phyloP scores from a whole-genome alignment of 345 rosid species.

The Citrus cavaleriei region DNA sequence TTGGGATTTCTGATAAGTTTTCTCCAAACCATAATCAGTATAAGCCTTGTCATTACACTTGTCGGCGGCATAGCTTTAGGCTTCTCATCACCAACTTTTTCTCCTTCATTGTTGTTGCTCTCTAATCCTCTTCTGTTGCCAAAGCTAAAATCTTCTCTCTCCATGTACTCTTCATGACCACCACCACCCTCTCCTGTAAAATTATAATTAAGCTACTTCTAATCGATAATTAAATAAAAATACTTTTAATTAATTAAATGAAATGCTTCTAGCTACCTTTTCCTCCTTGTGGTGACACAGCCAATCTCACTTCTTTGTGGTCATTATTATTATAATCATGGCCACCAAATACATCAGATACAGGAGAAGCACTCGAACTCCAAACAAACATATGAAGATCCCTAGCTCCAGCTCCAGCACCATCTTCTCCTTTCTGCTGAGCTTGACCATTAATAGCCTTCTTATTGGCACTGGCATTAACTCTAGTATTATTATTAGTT shows the following conservation, averaged over 20 bases:
- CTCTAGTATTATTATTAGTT: conserved; percentile 29
- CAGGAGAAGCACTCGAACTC: conserved; percentile 97
- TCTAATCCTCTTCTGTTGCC: conserved; percentile 61
- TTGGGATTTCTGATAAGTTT: conserved; percentile 98
- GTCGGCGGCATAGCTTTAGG: conserved; percentile 88
- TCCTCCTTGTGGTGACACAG: conserved; percentile 84
- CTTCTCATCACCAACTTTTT: conserved; percentile 46
- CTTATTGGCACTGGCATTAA: conserved; percentile 33
- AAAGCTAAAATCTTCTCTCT: conserved; percentile 81
- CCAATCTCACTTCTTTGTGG: conserved; percentile 64
- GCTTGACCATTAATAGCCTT: conserved; percentile 38
- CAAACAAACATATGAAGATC: conserved; percentile 98
- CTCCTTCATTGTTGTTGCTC: conserved; percentile 43
- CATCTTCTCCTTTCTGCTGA: conserved; percentile 36
- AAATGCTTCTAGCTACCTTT: conserved; percentile 35
- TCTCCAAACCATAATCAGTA: conserved; percentile 98
- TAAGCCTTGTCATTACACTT: conserved; percentile 97
- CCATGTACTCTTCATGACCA: conserved; percentile 48
- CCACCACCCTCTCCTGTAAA: conserved; percentile 36
- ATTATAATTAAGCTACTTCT: not conserved
- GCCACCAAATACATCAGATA: conserved; percentile 81
- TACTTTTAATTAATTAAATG: too few relatives aligned
- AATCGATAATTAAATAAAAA: not conserved
- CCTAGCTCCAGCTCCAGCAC: conserved; percentile 28
- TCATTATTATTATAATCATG: conserved; percentile 44